Evolutionary conservation across 192 early-diverging fungal genomes (phyloP), one percentile per base, ranked within the genome.

Genomic region (Radiomyces spectabilis): DNA sequence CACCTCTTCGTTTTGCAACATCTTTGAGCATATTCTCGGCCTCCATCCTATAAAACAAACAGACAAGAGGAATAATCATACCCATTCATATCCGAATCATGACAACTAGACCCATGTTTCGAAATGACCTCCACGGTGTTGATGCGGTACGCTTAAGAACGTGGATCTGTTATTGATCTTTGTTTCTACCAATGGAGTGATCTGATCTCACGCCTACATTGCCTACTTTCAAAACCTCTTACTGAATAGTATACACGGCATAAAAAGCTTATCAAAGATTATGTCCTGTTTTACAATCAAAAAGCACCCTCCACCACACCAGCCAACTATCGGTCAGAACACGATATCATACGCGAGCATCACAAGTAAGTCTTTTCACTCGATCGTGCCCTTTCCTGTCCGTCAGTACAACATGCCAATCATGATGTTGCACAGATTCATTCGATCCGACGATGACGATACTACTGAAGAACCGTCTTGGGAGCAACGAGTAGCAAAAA

Each of bases 401-500:
- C 4, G 25, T 30, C 7, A 37, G 12, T 41, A 30, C 37, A 27
- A 31, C 6, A 31, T 12, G 2, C 22, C 25, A 22, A 27, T 33
- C 12, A 41, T 29, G 19, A 7, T 26, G 12, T 30, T 24, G 24
- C 22, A 39, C 47, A 85, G 82, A 53, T 89, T 87, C 57, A 60
- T 89, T 13, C 59, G 84, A 40, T 32, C 51, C 10, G 77, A 78
- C 7, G 52, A 60, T 9, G 78, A 73, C n/a, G 75, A 77, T 8
- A 26, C 41, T 8, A 70, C 69, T 13, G 49, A 81, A 0, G 78
- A 73, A 15, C 69, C 75, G n/a, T 33, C 61, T 1, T 93, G 89
- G 89, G 89, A 89, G 46, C 58, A 83, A 43, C 64, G 89, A 5
- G 49, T 92, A 13, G 89, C 91, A 16, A 87, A 88, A 59, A 86